These are phyloP conservation scores for Yamadazyma atmosphaerica DNA, from an alignment of 1,139 yeast genomes.

Conservation along the genomic window DNA sequence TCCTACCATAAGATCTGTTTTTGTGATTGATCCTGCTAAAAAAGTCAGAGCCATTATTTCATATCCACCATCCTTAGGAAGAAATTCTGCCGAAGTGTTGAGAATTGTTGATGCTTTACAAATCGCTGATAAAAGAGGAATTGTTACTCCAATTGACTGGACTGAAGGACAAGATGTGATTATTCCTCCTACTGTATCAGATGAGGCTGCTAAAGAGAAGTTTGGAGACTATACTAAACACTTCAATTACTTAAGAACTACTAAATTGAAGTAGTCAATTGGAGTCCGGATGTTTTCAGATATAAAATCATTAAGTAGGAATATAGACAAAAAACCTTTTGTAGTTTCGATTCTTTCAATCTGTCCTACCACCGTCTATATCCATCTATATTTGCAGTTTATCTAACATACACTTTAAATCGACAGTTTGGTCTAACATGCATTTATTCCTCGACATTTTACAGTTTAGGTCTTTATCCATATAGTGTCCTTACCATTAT, in stretches of 20 bases:
- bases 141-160: slow-evolving; percentile 88
- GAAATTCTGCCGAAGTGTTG: slow-evolving; percentile 85
- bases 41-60: slow-evolving; percentile 70
- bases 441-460: too few species aligned
- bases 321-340: too few species aligned
- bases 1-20: slow-evolving; percentile 74
- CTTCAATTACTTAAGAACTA: slow-evolving; percentile 80
- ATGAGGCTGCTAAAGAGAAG: slow-evolving; percentile 74
- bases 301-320: too few species aligned
- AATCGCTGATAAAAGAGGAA: slow-evolving; percentile 66
- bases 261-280: slow-evolving; percentile 21
- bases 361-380: too few species aligned
- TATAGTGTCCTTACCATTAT: slow-evolving; percentile 1
- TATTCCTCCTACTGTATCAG: slow-evolving; percentile 70
- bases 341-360: too few species aligned
- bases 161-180: slow-evolving; percentile 84
- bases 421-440: too few species aligned
- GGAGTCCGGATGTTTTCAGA: too few species aligned
- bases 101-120: slow-evolving; percentile 81
- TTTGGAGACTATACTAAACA: slow-evolving; percentile 79
- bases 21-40: slow-evolving; percentile 78
- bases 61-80: slow-evolving; percentile 85
- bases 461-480: too few species aligned
- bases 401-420: too few species aligned
- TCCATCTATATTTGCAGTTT: too few species aligned